phyloP scores from a whole-genome alignment of 768 basidiomycete genomes.

The Russula lepida region DNA sequence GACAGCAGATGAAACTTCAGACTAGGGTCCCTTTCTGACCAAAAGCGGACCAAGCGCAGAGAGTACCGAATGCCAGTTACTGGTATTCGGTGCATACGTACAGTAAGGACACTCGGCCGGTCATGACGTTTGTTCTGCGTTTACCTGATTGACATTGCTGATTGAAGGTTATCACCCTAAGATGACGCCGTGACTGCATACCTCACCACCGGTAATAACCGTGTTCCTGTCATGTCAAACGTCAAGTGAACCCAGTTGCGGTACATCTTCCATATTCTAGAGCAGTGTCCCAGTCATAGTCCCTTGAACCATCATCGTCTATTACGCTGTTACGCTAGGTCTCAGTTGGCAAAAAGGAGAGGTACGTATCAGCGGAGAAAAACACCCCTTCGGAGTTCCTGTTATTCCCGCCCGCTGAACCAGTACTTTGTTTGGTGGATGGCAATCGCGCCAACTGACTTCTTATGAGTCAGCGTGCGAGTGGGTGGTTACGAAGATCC shows the following conservation, averaged over 20 bases:
- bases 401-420: conserved; percentile 97
- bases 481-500: too few species aligned
- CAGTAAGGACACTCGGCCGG: background rate
- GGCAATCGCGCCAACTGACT: conserved; percentile 88
- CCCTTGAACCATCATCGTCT: conserved; percentile 91
- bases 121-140: conserved; percentile 62
- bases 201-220: conserved; percentile 96
- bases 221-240: conserved; percentile 92
- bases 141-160: too few species aligned
- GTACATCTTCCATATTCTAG: conserved; percentile 88
- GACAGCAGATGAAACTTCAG: background rate
- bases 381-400: conserved; percentile 96
- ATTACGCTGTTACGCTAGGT: background rate
- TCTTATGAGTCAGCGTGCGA: conserved; percentile 99
- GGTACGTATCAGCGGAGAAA: conserved; percentile 83
- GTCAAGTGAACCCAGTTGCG: conserved; percentile 96
- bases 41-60: too few species aligned
- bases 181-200: too few species aligned
- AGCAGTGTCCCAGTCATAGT: conserved; percentile 92
- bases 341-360: background rate
- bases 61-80: background rate
- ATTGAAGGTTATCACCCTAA: too few species aligned
- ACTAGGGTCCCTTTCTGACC: background rate
- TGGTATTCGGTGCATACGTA: background rate
- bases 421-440: conserved; percentile 96